These are phyloP conservation scores for Debaryomyces psychrophilus DNA, from an alignment of 1,139 yeast species.

Conservation along the genomic window DNA sequence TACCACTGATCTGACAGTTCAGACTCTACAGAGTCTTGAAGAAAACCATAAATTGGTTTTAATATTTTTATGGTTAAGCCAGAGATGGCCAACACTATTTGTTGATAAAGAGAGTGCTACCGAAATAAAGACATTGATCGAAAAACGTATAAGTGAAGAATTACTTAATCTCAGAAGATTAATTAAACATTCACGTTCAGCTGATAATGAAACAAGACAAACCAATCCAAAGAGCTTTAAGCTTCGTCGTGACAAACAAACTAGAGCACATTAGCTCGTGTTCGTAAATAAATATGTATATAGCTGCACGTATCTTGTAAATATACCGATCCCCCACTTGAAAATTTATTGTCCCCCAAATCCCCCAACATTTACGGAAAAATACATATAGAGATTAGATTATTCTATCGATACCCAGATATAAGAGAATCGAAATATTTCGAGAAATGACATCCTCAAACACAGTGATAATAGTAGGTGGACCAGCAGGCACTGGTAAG, in stretches of 20 bases:
- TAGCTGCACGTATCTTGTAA: slow-evolving; percentile 2
- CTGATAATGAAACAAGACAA: neutral
- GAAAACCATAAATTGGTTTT: slow-evolving; percentile 68
- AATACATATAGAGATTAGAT: slow-evolving; percentile 3
- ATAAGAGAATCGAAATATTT: neutral
- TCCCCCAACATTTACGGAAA: slow-evolving; percentile 4
- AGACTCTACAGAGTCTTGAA: slow-evolving; percentile 58
- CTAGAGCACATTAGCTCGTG: neutral
- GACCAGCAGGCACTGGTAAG: slow-evolving; percentile 96
- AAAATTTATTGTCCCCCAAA: slow-evolving; percentile 9
- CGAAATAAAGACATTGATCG: slow-evolving; percentile 67
- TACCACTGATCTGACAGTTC: slow-evolving; percentile 30
- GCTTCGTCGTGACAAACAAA: slow-evolving; percentile 7
- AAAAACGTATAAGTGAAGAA: slow-evolving; percentile 66
- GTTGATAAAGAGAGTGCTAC: slow-evolving; percentile 76
- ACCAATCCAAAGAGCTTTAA: slow-evolving; percentile 6
- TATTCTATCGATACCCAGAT: slow-evolving; percentile 4
- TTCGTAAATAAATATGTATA: slow-evolving; percentile 1
- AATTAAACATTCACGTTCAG: slow-evolving; percentile 14
- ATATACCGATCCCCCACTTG: slow-evolving; percentile 7
- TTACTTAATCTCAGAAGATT: slow-evolving; percentile 44
- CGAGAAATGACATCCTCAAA: slow-evolving; percentile 8
- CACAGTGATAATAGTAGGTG: slow-evolving; percentile 61
- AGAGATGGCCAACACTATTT: slow-evolving; percentile 81
- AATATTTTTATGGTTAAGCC: slow-evolving; percentile 82